Base-by-base conservation (phyloP, 371 early-diverging fungal genomes). In the Synchytrium microbalum region DNA sequence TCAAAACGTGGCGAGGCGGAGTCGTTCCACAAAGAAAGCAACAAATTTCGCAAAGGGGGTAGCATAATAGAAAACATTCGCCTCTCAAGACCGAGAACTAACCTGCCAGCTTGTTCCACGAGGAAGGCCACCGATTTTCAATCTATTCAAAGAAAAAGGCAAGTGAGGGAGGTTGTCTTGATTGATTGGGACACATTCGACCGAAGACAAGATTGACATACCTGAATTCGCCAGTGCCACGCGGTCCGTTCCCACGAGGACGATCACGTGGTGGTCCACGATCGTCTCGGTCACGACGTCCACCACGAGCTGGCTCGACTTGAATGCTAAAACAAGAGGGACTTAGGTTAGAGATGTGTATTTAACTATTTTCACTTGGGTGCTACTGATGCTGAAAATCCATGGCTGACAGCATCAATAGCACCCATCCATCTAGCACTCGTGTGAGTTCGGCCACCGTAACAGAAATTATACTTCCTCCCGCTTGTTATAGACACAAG, bases 91-190 rank as follows among this genome's bases (percentile, higher is more conserved):
- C n/a, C n/a, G n/a, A n/a, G n/a, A n/a, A 26, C 33, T 75, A 86
- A 89, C 89, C 88, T 89, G 89, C 89, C 89, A 89, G 80, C 79
- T 86, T 70, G 83, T 82, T 64, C 86, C 82, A 55, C 84, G 76
- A 64, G 89, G 80, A 61, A 89, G 79, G 68, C 84, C 84, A 60
- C 86, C 86, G 55, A 89, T 82, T 67, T 85, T 79, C 63, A 89
- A 71, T 54, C 89, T 82, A 62, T 88, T 61, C 2, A 14, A 51
- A n/a, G 51, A 51, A n/a, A 51, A 51, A 51, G 51, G 51, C 13
- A 51, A n/a, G 51, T 13, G 51, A n/a, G 51, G n/a, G 51, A 51
- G n/a, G 51, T 13, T 51, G 24, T 5, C 13, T 56, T 8, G 24
- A 26, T 26, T 5, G 29, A 56, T 8, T 56, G 26, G 56, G 29